Evolutionary conservation across 2,329 filamentous ascomycete species (phyloP).

Genomic region (Diaporthe helianthi): DNA sequence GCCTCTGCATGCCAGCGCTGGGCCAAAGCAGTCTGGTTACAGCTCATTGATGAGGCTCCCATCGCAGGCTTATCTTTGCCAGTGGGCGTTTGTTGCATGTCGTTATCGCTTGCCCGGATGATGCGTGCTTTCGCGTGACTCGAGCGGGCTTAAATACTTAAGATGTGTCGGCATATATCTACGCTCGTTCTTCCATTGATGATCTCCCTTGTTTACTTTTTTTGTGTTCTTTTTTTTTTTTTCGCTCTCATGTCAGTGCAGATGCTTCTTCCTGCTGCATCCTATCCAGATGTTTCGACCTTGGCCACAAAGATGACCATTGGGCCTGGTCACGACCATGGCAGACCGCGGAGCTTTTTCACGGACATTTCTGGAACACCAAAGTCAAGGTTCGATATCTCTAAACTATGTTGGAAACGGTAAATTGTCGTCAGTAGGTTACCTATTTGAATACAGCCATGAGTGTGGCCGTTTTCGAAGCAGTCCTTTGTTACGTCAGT

Average conservation of each 20-base stretch:
- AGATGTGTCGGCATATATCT: not conserved
- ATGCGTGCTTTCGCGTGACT: slow-evolving; percentile 22
- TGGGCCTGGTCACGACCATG: not conserved
- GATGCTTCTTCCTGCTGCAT: not conserved
- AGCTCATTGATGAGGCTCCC: not conserved
- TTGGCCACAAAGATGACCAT: not conserved
- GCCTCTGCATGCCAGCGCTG: not conserved
- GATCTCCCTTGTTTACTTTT: no score
- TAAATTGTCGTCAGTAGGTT: not conserved
- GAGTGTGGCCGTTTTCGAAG: slow-evolving; percentile 12
- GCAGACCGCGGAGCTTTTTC: not conserved
- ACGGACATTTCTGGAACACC: not conserved
- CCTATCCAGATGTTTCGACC: not conserved
- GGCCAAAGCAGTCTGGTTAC: not conserved
- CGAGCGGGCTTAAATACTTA: slow-evolving; percentile 4
- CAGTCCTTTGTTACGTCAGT: slow-evolving; percentile 8
- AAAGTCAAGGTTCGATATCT: not conserved
- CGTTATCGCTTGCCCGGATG: slow-evolving; percentile 33
- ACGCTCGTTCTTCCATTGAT: not conserved
- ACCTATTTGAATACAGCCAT: not conserved
- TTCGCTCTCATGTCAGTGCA: no score
- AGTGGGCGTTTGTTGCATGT: slow-evolving; percentile 15
- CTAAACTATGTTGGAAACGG: no score
- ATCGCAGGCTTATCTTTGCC: slow-evolving; percentile 22
- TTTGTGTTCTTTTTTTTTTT: not conserved